These are phyloP conservation scores for Blastobotrys terrestris DNA, from an alignment of 805 yeast species.

Conservation along the genomic window DNA sequence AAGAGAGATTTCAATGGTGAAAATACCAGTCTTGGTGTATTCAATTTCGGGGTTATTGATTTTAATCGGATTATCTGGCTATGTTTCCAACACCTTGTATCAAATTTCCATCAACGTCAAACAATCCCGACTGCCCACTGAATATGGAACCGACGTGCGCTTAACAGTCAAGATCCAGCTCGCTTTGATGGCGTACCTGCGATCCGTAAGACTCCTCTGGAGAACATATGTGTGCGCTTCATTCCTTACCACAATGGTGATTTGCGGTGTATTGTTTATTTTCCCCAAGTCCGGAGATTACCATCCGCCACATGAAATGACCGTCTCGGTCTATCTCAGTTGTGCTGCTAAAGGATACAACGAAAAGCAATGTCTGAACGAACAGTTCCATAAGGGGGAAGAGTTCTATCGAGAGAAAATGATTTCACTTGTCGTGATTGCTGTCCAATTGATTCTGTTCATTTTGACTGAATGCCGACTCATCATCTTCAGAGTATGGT, in stretches of 20 bases:
- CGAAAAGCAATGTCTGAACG: background rate
- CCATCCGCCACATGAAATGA: background rate
- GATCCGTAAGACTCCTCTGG: background rate
- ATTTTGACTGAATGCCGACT: background rate
- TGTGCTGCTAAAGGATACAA: background rate
- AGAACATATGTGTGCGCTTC: slow-evolving; percentile 1
- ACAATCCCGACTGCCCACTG: background rate
- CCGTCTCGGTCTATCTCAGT: background rate
- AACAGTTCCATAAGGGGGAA: background rate
- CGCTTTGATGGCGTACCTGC: background rate
- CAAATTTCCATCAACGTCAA: background rate
- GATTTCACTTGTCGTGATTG: background rate
- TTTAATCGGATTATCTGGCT: background rate
- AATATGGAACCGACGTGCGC: background rate
- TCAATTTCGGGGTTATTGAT: background rate
- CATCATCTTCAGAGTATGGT: slow-evolving; percentile 1
- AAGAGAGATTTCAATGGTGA: background rate
- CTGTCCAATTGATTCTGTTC: background rate
- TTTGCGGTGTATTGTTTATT: background rate
- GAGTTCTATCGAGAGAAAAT: background rate
- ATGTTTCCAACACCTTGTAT: background rate
- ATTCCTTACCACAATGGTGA: background rate
- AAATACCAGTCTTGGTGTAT: background rate
- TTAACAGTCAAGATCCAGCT: background rate
- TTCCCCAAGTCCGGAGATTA: background rate